Conservation (phyloP, 805 yeast genomes). For the Sugiyamaella boreocaroliniensis region DNA sequence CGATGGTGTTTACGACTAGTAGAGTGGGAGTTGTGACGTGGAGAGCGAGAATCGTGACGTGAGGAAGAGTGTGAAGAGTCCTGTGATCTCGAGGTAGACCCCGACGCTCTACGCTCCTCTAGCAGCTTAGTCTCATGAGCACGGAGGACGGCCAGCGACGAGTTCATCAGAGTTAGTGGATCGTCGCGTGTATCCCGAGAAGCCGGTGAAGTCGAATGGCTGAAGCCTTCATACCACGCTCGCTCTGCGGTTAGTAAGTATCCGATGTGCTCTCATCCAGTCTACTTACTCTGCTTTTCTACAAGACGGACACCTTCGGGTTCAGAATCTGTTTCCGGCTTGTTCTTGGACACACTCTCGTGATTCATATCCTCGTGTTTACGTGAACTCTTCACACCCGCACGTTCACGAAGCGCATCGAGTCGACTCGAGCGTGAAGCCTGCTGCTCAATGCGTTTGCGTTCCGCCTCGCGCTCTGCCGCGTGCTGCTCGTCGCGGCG, state of each 20-base stretch:
- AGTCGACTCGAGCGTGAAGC: background rate
- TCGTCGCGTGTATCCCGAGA: background rate
- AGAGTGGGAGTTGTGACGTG: background rate
- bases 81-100: too few species aligned
- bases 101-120: background rate
- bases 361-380: too few species aligned
- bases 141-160: background rate
- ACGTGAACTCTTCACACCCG: background rate
- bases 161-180: background rate
- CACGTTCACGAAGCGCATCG: background rate
- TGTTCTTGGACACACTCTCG: background rate
- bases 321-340: background rate
- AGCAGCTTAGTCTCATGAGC: background rate
- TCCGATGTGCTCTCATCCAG: background rate
- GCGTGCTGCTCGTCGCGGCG: slow-evolving; percentile 26
- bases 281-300: background rate
- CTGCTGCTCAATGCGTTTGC: slow-evolving; percentile 8
- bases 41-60: background rate
- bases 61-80: too few species aligned
- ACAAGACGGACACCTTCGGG: background rate
- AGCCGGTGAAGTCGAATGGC: background rate
- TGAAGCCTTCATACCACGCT: background rate
- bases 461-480: slow-evolving; percentile 26
- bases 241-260: background rate
- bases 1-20: background rate